These are phyloP conservation scores for Ambrosia artemisiifolia DNA, from an alignment of 129 eudicot species.

Conservation along the genomic window DNA sequence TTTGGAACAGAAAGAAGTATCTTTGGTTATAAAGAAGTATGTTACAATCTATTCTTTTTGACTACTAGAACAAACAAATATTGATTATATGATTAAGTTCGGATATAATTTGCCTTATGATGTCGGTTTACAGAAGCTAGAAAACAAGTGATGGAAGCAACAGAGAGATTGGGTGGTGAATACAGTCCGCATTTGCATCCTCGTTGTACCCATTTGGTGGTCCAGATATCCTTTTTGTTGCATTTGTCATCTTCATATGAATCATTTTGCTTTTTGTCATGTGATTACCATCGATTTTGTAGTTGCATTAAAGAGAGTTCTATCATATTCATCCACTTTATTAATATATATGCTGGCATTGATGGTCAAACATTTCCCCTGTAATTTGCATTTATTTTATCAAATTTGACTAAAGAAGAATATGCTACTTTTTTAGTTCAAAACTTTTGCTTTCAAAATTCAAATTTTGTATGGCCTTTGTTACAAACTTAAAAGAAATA, in stretches of 20 bases:
- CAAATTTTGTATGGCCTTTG: background rate
- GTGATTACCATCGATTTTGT: background rate
- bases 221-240: constrained; percentile 73
- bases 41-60: too few relatives aligned
- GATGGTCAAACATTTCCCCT: background rate
- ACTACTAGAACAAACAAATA: background rate
- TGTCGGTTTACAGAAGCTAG: constrained; percentile 61
- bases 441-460: constrained; percentile 20
- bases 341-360: background rate
- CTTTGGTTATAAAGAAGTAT: too few relatives aligned
- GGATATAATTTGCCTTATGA: constrained; percentile 5
- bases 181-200: constrained; percentile 94
- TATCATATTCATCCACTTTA: background rate
- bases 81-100: constrained; percentile 1
- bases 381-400: background rate
- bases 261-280: background rate
- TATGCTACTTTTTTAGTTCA: background rate
- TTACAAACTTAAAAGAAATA: background rate
- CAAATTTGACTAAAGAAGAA: background rate
- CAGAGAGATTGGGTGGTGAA: constrained; percentile 87
- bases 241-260: constrained; percentile 11
- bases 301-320: constrained; percentile 4
- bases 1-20: background rate
- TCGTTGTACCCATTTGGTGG: constrained; percentile 92
- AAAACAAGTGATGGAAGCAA: constrained; percentile 88